Base-by-base conservation (phyloP, 1,284 basidiomycete species). In the Cryptococcus jaspeensis region DNA sequence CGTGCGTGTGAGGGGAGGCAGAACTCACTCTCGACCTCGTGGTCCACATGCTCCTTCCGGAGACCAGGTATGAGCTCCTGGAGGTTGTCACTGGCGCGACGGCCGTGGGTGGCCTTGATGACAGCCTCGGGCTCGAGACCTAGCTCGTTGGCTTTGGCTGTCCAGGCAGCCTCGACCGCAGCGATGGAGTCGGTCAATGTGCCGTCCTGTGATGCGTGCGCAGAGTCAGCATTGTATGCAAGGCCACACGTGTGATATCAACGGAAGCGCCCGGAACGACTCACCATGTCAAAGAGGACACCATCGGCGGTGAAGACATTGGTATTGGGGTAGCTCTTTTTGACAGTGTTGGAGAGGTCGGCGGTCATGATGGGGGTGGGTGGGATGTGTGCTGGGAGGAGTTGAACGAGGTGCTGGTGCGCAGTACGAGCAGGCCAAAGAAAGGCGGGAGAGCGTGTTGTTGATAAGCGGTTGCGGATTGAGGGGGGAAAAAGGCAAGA, bases 111-210 rank as follows among this genome's bases (percentile, higher is more conserved):
- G 41, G 86, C 86, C 35, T 83, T 83, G 69, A 87, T 87, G 59
- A 87, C 84, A 55, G 82, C 80, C 57, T 67, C 64, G 2, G 84
- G 85, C 73, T 87, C 84, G 72, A 84, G 82, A 52, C 84, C 85
- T 46, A 87, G 82, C 71, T 87, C 85, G 43, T 79, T 78, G 2
- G 88, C 87, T 50, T 89, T 87, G 64, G 85, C 85, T 37, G 83
- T 83, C 88, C 88, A 89, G 7, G 88, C 88, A 6, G 86, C 86
- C 73, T 89, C 88, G 61, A 89, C 86, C 9, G 88, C 87, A 23
- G 84, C 79, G 69, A 88, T 88, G 28, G 86, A 87, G 70, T 88
- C 86, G 52, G 87, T 88, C 54, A 88, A 78, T 12, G 86, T 88
- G 43, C 86, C 86, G 67, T 87, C 85, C 85, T 86, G 62, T 53